Evolutionary conservation across 176 grass and related monocot genomes (phyloP).

Genomic region (Chloris gayana): DNA sequence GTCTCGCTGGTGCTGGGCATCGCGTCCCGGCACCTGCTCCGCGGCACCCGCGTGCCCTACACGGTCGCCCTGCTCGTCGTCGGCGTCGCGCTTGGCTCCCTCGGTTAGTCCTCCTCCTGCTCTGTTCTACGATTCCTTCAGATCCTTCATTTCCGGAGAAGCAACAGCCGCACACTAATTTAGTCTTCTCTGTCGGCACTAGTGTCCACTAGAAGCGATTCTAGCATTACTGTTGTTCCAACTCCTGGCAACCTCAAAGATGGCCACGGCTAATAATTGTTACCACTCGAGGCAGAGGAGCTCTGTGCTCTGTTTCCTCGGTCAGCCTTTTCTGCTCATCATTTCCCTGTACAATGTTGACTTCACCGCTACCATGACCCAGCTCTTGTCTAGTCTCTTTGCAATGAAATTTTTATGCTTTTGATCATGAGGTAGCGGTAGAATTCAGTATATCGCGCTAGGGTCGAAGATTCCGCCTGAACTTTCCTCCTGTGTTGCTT

Average conservation of each 20-base stretch:
- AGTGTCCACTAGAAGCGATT: too few relatives aligned
- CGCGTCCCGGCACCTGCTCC: constrained; percentile 82
- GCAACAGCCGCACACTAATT: too few relatives aligned
- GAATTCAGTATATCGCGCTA: background rate
- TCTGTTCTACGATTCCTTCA: background rate
- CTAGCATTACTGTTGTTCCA: too few relatives aligned
- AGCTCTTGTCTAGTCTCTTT: background rate
- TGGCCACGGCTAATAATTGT: background rate
- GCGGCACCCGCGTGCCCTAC: constrained; percentile 88
- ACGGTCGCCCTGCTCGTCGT: constrained; percentile 88
- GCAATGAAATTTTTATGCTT: background rate
- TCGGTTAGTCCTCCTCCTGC: constrained; percentile 27
- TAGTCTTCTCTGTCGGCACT: too few relatives aligned
- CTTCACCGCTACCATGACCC: too few relatives aligned
- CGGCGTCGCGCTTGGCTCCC: constrained; percentile 74
- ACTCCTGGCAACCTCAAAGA: background rate
- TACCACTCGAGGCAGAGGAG: background rate
- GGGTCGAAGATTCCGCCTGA: background rate
- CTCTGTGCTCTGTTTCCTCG: background rate
- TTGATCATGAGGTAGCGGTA: background rate
- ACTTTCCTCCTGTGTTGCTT: background rate
- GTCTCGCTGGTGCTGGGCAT: constrained; percentile 89
- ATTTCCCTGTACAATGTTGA: background rate
- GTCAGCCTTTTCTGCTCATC: background rate
- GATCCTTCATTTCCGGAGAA: too few relatives aligned